Evolutionary conservation across 352 stramenopile genomes (phyloP).

Genomic region (Phytophthora cactorum): DNA sequence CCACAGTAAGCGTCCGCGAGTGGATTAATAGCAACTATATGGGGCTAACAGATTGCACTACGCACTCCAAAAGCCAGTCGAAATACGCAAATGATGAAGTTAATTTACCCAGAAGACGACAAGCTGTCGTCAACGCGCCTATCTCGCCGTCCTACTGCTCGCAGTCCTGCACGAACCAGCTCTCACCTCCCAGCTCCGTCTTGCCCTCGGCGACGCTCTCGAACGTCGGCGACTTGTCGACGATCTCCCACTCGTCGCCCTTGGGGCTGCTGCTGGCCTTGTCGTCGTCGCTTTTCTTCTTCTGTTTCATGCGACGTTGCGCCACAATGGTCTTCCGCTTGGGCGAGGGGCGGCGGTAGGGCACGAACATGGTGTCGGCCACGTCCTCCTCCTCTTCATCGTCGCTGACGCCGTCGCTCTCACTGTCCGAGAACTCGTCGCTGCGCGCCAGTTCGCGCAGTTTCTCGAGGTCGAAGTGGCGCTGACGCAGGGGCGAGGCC

Average conservation of each 20-base stretch:
- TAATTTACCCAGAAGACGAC: slow-evolving; percentile 34
- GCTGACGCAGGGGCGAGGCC: slow-evolving; percentile 52
- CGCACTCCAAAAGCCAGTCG: neutral
- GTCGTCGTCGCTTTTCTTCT: slow-evolving; percentile 40
- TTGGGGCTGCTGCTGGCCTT: slow-evolving; percentile 56
- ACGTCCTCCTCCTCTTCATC: slow-evolving; percentile 58
- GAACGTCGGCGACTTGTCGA: slow-evolving; percentile 83
- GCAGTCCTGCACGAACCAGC: slow-evolving; percentile 59
- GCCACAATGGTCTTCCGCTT: slow-evolving; percentile 30
- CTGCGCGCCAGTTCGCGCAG: slow-evolving; percentile 73
- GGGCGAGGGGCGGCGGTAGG: slow-evolving; percentile 47
- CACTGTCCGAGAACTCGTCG: slow-evolving; percentile 85
- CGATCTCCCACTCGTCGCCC: slow-evolving; percentile 76
- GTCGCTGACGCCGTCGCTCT: slow-evolving; percentile 75
- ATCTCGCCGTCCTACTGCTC: slow-evolving; percentile 27
- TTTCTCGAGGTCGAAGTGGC: slow-evolving; percentile 63
- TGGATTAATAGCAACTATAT: slow-evolving; percentile 34
- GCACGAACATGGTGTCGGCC: slow-evolving; percentile 61
- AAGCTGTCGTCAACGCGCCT: neutral
- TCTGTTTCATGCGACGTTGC: slow-evolving; percentile 32
- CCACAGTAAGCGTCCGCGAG: slow-evolving; percentile 58
- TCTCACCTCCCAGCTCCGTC: slow-evolving; percentile 53
- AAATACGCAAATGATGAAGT: slow-evolving; percentile 38
- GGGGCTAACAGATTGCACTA: neutral
- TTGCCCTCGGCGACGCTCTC: slow-evolving; percentile 55